Conservation (phyloP, 1,284 basidiomycete species). For the Blastosporella zonata region DNA sequence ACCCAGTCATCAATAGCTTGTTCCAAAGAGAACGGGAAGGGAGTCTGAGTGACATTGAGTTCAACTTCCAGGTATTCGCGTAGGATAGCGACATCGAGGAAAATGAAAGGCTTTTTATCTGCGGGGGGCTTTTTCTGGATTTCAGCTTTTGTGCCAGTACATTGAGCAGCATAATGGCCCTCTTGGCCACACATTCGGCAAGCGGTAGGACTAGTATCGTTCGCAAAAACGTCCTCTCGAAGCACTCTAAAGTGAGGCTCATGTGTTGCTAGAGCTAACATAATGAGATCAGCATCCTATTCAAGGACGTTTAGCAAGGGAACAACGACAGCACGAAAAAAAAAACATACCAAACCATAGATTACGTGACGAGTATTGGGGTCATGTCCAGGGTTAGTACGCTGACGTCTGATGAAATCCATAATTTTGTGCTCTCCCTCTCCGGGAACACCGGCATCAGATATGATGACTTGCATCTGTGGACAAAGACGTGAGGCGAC, state of each 20-base stretch:
- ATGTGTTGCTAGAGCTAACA: conserved; percentile 97
- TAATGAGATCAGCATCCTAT: conserved; percentile 98
- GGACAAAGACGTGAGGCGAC: not conserved
- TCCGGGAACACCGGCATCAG: conserved; percentile 95
- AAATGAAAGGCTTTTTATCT: conserved; percentile 98
- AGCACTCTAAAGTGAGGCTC: conserved; percentile 97
- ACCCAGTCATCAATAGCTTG: conserved; percentile 99
- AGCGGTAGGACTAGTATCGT: conserved; percentile 70
- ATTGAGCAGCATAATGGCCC: conserved; percentile 93
- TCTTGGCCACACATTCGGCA: conserved; percentile 93
- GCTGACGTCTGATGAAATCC: conserved; percentile 94
- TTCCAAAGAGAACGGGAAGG: conserved; percentile 94
- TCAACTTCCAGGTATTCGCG: conserved; percentile 98
- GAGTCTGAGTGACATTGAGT: conserved; percentile 73
- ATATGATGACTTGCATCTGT: conserved; percentile 93
- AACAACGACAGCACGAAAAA: conserved; percentile 4
- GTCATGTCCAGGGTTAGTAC: conserved; percentile 85
- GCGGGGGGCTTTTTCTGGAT: conserved; percentile 63
- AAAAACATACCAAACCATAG: conserved; percentile 80
- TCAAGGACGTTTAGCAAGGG: conserved; percentile 13
- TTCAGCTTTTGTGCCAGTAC: conserved; percentile 74
- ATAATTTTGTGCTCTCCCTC: conserved; percentile 99
- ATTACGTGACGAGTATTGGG: conserved; percentile 97
- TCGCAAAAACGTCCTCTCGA: conserved; percentile 95
- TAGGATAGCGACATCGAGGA: conserved; percentile 93